Evolutionary conservation across 1,139 yeast genomes (phyloP), one percentile per base, ranked within the genome.

Genomic region (Debaryomyces udenii): DNA sequence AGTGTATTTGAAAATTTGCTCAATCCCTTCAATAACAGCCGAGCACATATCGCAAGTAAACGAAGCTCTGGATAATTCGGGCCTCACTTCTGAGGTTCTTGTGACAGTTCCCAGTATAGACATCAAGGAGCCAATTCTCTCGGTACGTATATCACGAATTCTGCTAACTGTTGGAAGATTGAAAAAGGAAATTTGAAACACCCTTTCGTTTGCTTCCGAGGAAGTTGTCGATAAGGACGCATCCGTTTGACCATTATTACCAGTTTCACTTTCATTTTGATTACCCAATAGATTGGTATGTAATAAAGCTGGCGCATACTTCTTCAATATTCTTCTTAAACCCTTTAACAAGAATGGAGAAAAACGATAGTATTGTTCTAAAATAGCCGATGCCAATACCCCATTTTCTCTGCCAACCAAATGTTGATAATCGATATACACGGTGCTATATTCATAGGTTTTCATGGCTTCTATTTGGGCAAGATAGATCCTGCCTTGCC

Each of bases 61-160:
- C 17, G 94, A 79, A 5, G 91, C 99, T 46, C 77, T 80, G 68
- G 77, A 89, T 45, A 93, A 74, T 62, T 94, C 99, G 0, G 99
- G 99, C 46, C 99, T 81, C 11, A 94, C 98, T 66, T 94, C 99
- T 23, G 96, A 86, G 1, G 99, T 90, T 62, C 99, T 78, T 1
- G 99, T 93, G 2, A 94, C 96, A 0, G 99, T 94, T 38, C 99
- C 99, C 28, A 94, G 83, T 27, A 93, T 86, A 9, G 95, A 75
- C 71, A 89, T 76, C 47, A 93, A 74, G 6, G 87, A 75, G 13
- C 99, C 99, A 46, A 93, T 86, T 52, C 85, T 85, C 53, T 88
- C 95, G 2, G 97, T 87, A 54, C 94, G 78, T 43, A 93, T 76
- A 56, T 93, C 99, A 57, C 99, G 80, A 51, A 93, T 86, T 61